A percentile compares a stretch with the other conserved stretches of the same genome.
Evolutionary conservation across 2,329 filamentous ascomycete species (phyloP).

Genomic region (Rutstroemia sp.): DNA sequence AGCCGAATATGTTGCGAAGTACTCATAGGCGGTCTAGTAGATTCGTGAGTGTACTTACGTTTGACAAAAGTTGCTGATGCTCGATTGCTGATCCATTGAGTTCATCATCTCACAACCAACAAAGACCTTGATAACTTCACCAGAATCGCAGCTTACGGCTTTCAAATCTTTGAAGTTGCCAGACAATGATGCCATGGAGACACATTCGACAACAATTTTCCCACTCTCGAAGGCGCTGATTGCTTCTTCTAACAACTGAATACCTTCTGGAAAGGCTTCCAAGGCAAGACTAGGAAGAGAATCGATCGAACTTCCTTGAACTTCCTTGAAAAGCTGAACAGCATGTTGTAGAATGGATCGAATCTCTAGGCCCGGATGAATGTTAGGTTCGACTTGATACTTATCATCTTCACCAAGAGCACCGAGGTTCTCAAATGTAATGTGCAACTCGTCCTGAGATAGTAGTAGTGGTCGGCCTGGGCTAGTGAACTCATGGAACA

Average conservation of each 20-base stretch:
- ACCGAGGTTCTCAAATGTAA: constrained; percentile 4
- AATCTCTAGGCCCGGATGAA: constrained; percentile 4
- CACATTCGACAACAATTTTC: constrained; percentile 19
- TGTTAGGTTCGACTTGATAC: constrained; percentile 2
- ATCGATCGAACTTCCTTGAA: constrained; percentile 6
- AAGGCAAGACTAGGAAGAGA: constrained; percentile 16
- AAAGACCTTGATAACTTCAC: constrained; percentile 16
- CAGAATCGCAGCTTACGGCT: constrained; percentile 16
- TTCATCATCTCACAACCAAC: constrained; percentile 21
- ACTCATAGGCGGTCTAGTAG: not conserved
- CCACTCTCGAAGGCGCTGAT: constrained; percentile 17
- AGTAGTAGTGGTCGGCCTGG: constrained; percentile 5
- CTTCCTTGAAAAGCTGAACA: constrained; percentile 1
- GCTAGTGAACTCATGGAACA: constrained; percentile 7
- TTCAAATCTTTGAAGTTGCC: constrained; percentile 13
- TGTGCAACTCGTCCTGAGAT: constrained; percentile 6
- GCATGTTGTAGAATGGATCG: constrained; percentile 5
- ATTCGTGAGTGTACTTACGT: constrained; percentile 10
- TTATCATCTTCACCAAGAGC: constrained; percentile 4
- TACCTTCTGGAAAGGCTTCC: constrained; percentile 39
- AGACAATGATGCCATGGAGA: constrained; percentile 15
- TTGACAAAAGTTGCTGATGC: constrained; percentile 19
- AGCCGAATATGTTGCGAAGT: too few species aligned
- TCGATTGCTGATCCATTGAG: constrained; percentile 15
- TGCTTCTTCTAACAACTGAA: constrained; percentile 26